Evolutionary conservation across 2,329 filamentous ascomycete genomes (phyloP), one percentile per base, ranked within the genome.

Genomic region (Trichoderma atroviride): DNA sequence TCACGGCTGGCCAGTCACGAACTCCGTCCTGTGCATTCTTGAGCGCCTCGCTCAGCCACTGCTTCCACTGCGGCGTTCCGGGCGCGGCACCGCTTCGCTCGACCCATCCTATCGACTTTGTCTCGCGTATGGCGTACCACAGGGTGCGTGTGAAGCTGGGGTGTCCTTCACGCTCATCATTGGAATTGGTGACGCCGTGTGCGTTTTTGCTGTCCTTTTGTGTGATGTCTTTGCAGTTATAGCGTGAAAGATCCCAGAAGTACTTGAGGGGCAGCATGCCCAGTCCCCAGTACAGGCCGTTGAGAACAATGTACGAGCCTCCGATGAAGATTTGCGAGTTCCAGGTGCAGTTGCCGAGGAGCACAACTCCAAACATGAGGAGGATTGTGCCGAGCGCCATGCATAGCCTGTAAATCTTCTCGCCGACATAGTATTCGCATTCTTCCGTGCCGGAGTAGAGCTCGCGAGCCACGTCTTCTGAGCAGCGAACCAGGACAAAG

Each of bases 341-440:
- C 82, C 87, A 89, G n/a, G 83, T 83, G 76, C 87, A 88, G 74
- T 90, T 90, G 1, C 87, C 88, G 40, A 91, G 77, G 16, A 89
- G 78, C 14, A 90, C 86, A 13, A 90, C 86, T 1, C 85, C 83
- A 4, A 86, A 75, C 88, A 90, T 90, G 56, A 90, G 82, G 31
- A 89, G 72, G 10, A 87, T 82, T 10, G 88, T 90, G 40, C 86
- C 87, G 2, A 85, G 53, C 0, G 83, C 87, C 78, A 90, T 88
- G 9, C 89, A 81, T 0, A 81, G 75, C 24, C 85, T 83, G 75
- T 89, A 88, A 1, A 74, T 73, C n/a, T 74, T 78, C 33, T 77
- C 80, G 4, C 78, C 77, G 53, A 89, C 83, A 29, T 82, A 79
- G 73, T 89, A 90, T 33, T 83, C 75, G 76, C 88, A 90, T 73